Conservation (phyloP, 805 yeast genomes). For the Kluyveromyces starmeri region DNA sequence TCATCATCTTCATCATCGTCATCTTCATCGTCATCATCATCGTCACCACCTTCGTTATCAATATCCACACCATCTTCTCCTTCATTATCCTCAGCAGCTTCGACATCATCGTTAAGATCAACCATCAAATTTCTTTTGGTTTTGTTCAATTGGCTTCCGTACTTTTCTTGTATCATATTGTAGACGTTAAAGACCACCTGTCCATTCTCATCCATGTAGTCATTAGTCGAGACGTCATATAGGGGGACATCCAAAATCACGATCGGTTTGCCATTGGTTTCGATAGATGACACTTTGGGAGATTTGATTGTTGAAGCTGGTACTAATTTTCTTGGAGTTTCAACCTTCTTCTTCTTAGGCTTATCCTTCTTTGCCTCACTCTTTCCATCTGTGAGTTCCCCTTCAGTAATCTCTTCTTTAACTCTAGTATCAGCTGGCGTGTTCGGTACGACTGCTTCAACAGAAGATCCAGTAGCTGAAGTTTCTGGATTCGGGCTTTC, state of each 20-base stretch:
- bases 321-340: conserved; percentile 17
- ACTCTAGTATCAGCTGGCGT: neutral
- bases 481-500: neutral
- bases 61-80: conserved; percentile 9
- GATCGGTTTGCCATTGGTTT: conserved; percentile 16
- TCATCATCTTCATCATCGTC: conserved; percentile 19
- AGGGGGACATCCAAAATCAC: conserved; percentile 26
- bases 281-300: conserved; percentile 17
- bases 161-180: conserved; percentile 16
- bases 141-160: conserved; percentile 10
- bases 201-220: conserved; percentile 30
- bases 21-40: conserved; percentile 22
- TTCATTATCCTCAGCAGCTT: conserved; percentile 7
- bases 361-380: conserved; percentile 6
- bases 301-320: conserved; percentile 18
- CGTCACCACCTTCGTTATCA: conserved; percentile 17
- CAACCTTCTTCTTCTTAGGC: conserved; percentile 7
- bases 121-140: conserved; percentile 18
- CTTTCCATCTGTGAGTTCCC: neutral
- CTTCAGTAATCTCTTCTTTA: neutral
- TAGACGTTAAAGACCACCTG: conserved; percentile 26
- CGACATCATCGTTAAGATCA: conserved; percentile 14
- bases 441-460: neutral
- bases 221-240: conserved; percentile 17
- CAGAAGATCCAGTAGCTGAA: neutral